phyloP scores from a whole-genome alignment of 2,329 filamentous ascomycete genomes.

The Alternaria consortialis region DNA sequence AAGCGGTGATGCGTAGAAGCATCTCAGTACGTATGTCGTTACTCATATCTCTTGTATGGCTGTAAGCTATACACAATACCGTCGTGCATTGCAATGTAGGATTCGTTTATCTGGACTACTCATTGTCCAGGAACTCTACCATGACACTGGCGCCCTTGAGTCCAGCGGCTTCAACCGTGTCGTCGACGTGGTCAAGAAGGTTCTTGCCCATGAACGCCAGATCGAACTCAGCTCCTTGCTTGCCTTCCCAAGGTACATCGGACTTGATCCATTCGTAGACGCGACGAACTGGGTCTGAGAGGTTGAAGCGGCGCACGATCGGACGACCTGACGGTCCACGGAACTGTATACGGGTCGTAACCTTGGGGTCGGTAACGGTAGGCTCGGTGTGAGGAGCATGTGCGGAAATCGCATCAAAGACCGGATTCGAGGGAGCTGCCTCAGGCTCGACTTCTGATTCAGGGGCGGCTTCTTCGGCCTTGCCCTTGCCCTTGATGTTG shows the following conservation, averaged over 20 bases:
- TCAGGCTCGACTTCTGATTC: constrained; percentile 30
- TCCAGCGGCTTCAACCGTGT: constrained; percentile 80
- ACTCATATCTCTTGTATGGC: background rate
- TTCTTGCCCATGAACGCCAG: constrained; percentile 89
- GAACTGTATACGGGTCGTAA: constrained; percentile 91
- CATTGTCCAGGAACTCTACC: constrained; percentile 76
- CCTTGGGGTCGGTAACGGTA: constrained; percentile 68
- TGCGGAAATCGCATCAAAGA: constrained; percentile 76
- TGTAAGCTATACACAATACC: background rate
- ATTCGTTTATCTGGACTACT: constrained; percentile 8
- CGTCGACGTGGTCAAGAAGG: constrained; percentile 76
- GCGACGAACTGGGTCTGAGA: constrained; percentile 78
- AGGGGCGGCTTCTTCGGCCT: constrained; percentile 27
- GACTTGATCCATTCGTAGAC: constrained; percentile 98
- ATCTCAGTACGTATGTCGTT: constrained; percentile 7
- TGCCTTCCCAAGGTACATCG: constrained; percentile 78
- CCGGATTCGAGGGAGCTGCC: constrained; percentile 41
- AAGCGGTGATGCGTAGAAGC: background rate
- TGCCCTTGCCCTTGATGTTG: constrained; percentile 64
- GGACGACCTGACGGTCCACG: constrained; percentile 74
- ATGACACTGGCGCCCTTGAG: constrained; percentile 94
- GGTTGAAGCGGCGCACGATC: constrained; percentile 83
- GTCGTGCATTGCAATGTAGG: background rate
- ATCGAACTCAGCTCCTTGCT: constrained; percentile 81
- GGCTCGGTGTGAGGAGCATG: constrained; percentile 82